Evolutionary conservation across 2,329 filamentous ascomycete species (phyloP), one percentile per base, ranked within the genome.

Genomic region (Berkeleyomyces rouxiae): DNA sequence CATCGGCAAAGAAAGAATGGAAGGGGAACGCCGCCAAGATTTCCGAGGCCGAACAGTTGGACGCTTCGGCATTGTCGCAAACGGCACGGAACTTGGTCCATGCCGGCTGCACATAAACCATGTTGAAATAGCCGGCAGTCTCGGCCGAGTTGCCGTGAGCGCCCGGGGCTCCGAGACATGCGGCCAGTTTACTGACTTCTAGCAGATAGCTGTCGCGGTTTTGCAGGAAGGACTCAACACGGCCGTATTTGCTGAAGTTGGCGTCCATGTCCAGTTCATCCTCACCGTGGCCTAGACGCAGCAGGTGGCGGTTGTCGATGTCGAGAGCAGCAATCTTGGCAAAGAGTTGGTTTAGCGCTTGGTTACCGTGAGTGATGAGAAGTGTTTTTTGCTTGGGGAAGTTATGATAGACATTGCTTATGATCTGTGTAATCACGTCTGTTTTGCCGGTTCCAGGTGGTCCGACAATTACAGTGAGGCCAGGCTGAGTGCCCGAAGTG

Each of bases 401-500:
- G 74, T 97, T 96, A 77, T 97, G 92, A 71, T 99, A 99, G 68
- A 99, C 87, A 72, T 97, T 96, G 76, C 89, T 96, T 75, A 99
- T 99, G 71, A 97, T 95, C 73, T 99, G 93, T 3, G 92, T 96
- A 58, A 90, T 91, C 61, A 99, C 93, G 73, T 99, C 93, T n/a
- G 93, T 99, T 77, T 99, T 99, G 66, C 95, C 93, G 5, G 93
- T 99, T 62, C 93, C 93, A 6, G 93, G 93, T 61, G 93, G 93
- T 0, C 93, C 93, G 66, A 99, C 89, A 68, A 99, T 87, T 58
- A 99, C 82, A 0, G 92, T 96, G 60, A 99, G 79, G 23, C 95
- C 93, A 43, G 93, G 92, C 69, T 99, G 95, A 5, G 89, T 91
- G 23, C 93, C 93, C 47, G 92, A 96, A 65, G 88, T 84, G 69